phyloP scores from a whole-genome alignment of 2,329 filamentous ascomycete species.

The Trichoderma atrobrunneum region DNA sequence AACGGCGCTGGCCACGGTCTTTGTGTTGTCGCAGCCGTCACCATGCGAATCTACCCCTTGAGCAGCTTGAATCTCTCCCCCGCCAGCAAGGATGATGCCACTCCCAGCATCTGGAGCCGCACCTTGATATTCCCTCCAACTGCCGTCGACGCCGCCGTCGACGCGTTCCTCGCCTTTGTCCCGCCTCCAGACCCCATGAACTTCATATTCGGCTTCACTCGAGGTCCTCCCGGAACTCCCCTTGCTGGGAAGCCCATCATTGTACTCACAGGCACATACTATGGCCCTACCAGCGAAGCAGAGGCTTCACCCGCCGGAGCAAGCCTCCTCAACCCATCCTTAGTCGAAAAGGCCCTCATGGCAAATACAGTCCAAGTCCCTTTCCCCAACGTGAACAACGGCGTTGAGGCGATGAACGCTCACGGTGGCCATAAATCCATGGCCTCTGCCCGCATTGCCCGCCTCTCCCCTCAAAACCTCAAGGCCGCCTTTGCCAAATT shows the following conservation, averaged over 20 bases:
- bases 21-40: slow-evolving; percentile 32
- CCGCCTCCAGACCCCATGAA: slow-evolving; percentile 20
- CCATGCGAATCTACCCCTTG: slow-evolving; percentile 27
- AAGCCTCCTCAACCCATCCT: slow-evolving; percentile 20
- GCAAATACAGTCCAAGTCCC: slow-evolving; percentile 26
- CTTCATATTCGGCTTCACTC: slow-evolving; percentile 27
- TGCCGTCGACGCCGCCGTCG: slow-evolving; percentile 24
- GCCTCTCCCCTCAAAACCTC: slow-evolving; percentile 22
- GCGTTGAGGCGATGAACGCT: slow-evolving; percentile 24
- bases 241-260: slow-evolving; percentile 31
- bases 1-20: slow-evolving; percentile 37
- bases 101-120: slow-evolving; percentile 32
- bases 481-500: slow-evolving; percentile 26
- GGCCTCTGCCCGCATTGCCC: slow-evolving; percentile 25
- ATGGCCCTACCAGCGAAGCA: slow-evolving; percentile 27
- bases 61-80: slow-evolving; percentile 28
- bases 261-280: slow-evolving; percentile 26
- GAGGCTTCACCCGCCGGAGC: slow-evolving; percentile 24
- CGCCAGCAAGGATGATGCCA: slow-evolving; percentile 18
- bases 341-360: slow-evolving; percentile 24
- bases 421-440: slow-evolving; percentile 33
- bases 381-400: slow-evolving; percentile 26
- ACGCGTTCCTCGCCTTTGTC: slow-evolving; percentile 25
- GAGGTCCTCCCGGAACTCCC: slow-evolving; percentile 32
- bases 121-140: slow-evolving; percentile 30